A percentile compares a stretch with the other conserved stretches of the same genome.
These are phyloP conservation scores for Dillenia suffruticosa DNA, from an alignment of 164 flowering plant genomes.

Conservation along the genomic window DNA sequence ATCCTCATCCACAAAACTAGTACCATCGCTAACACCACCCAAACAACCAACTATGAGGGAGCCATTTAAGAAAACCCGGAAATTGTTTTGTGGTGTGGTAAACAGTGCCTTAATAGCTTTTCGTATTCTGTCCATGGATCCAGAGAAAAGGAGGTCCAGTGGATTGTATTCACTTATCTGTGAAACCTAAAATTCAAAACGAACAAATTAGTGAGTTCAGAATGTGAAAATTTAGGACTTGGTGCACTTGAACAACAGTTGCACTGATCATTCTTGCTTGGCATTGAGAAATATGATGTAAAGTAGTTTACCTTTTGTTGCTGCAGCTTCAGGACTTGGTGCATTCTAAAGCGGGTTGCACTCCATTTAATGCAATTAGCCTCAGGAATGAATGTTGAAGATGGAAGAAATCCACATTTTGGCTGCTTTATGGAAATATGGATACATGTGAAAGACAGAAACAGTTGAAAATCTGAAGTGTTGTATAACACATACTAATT, in stretches of 20 bases:
- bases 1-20: constrained; percentile 23
- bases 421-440: constrained; percentile 50
- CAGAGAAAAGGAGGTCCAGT: constrained; percentile 77
- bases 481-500: background rate
- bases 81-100: constrained; percentile 81
- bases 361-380: constrained; percentile 56
- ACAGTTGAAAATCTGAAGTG: background rate
- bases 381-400: constrained; percentile 61
- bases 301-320: constrained; percentile 52
- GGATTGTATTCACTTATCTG: constrained; percentile 78
- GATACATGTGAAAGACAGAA: constrained; percentile 2
- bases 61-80: constrained; percentile 82
- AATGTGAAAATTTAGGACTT: background rate
- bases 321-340: constrained; percentile 73
- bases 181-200: constrained; percentile 51
- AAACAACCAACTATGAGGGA: constrained; percentile 65
- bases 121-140: constrained; percentile 53
- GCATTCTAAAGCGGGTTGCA: constrained; percentile 73
- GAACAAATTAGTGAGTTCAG: constrained; percentile 1
- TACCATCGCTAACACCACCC: constrained; percentile 44
- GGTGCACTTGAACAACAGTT: too few species aligned
- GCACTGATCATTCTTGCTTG: background rate
- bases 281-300: background rate
- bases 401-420: constrained; percentile 94
- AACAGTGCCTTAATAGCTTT: constrained; percentile 69